Percentiles rank a stretch among this genome's conserved stretches.
Evolutionary conservation across 495 filamentous ascomycete genomes (phyloP).

Genomic region (Annulohypoxylon stygium): DNA sequence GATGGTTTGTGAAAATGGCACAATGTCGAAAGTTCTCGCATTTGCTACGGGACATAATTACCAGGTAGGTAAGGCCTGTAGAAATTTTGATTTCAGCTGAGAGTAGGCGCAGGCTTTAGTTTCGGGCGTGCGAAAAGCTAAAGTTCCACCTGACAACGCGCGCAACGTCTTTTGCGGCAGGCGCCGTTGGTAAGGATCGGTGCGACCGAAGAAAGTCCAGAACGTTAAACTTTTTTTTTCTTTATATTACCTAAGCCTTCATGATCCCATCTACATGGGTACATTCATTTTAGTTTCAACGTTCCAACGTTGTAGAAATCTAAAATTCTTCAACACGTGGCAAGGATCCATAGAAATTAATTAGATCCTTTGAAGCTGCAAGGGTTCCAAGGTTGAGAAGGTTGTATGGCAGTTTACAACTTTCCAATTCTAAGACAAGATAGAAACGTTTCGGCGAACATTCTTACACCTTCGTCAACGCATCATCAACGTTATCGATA

Average conservation of each 20-base stretch:
- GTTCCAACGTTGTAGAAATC: background rate
- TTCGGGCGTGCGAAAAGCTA: conserved; percentile 2
- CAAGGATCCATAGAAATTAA: background rate
- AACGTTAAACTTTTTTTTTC: background rate
- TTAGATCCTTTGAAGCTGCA: background rate
- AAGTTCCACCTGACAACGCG: conserved; percentile 7
- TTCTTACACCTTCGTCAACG: conserved; percentile 11
- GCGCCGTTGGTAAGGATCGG: conserved; percentile 19
- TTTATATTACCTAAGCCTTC: background rate
- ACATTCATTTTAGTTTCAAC: background rate
- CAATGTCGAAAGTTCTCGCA: conserved; percentile 8
- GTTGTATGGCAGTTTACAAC: conserved; percentile 5
- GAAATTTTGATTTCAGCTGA: background rate
- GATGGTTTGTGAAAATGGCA: background rate
- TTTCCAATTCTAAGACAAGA: conserved; percentile 6
- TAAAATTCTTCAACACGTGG: conserved; percentile 4
- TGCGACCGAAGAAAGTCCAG: conserved; percentile 25
- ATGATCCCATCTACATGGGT: too few species aligned
- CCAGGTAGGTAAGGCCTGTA: background rate
- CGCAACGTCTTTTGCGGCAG: conserved; percentile 14
- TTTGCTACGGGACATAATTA: background rate
- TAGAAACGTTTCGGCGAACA: conserved; percentile 15
- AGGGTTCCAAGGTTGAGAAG: background rate
- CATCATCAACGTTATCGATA: conserved; percentile 27
- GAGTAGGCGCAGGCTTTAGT: conserved; percentile 2